Evolutionary conservation across 2,329 filamentous ascomycete species (phyloP).

Genomic region (Chrysoporthe deuterocubensis): DNA sequence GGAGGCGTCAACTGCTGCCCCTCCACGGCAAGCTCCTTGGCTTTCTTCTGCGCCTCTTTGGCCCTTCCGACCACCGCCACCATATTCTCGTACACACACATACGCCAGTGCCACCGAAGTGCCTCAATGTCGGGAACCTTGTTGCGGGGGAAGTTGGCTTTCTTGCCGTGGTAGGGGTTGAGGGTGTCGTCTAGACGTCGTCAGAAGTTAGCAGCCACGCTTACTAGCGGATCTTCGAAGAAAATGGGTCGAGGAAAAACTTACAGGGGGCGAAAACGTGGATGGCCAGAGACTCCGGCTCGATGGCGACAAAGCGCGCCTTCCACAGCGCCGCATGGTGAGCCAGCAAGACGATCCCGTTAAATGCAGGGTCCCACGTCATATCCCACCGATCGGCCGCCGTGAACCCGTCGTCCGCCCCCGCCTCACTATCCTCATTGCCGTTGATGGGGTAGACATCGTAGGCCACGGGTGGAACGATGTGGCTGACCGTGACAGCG

Average conservation of each 20-base stretch:
- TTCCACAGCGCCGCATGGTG: constrained; percentile 9
- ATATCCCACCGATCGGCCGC: constrained; percentile 1
- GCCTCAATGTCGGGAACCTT: constrained; percentile 18
- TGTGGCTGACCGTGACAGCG: neutral
- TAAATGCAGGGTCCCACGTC: constrained; percentile 8
- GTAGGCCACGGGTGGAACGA: neutral
- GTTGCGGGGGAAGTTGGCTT: constrained; percentile 33
- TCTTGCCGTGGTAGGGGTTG: constrained; percentile 16
- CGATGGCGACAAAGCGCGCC: constrained; percentile 14
- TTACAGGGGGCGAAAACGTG: constrained; percentile 32
- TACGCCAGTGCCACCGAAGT: neutral
- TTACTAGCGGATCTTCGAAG: neutral
- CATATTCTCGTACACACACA: constrained; percentile 8
- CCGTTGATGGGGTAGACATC: neutral
- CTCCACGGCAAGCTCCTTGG: neutral
- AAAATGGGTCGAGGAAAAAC: neutral
- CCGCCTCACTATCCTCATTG: neutral
- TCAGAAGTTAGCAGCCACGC: neutral
- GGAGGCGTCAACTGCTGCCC: neutral
- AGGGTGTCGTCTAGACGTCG: neutral
- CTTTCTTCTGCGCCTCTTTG: neutral
- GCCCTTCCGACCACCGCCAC: neutral
- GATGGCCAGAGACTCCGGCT: neutral
- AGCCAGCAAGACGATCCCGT: neutral
- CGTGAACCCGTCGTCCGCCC: neutral